Percentiles rank a stretch among this genome's conserved stretches.
Evolutionary conservation across 495 filamentous ascomycete species (phyloP).

Genomic region (Lentithecium fluviatile): DNA sequence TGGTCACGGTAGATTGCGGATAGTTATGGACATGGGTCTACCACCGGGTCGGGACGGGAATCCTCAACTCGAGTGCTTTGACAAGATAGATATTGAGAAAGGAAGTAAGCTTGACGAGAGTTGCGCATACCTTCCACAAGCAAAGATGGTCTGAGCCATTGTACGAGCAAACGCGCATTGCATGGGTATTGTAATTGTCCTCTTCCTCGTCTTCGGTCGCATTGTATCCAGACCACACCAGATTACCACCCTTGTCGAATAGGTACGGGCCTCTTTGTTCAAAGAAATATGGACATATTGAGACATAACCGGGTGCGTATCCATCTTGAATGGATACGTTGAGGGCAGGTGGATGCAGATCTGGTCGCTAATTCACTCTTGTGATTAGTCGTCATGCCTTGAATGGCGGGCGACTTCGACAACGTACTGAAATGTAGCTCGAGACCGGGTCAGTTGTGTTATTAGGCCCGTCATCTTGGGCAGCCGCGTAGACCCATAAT

Average conservation of each 20-base stretch:
- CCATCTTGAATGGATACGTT: slow-evolving; percentile 1
- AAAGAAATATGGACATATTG: slow-evolving; percentile 15
- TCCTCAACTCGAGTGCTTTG: too few relatives aligned
- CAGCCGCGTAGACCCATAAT: neutral
- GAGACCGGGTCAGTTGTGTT: neutral
- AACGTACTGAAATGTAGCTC: neutral
- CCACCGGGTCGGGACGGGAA: too few relatives aligned
- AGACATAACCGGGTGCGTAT: slow-evolving; percentile 18
- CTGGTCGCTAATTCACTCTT: neutral
- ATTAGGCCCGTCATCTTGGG: neutral
- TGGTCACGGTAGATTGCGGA: neutral
- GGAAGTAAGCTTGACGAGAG: too few relatives aligned
- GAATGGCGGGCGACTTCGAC: neutral
- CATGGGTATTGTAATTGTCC: neutral
- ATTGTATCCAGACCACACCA: slow-evolving; percentile 23
- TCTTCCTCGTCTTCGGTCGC: neutral
- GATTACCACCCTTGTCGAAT: slow-evolving; percentile 30
- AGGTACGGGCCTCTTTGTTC: slow-evolving; percentile 25
- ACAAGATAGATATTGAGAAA: too few relatives aligned
- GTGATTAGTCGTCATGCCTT: too few relatives aligned
- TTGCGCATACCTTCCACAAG: slow-evolving; percentile 10
- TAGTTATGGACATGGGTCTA: too few relatives aligned
- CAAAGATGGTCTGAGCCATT: slow-evolving; percentile 14
- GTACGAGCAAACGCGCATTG: slow-evolving; percentile 25
- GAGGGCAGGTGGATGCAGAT: neutral